A percentile compares a stretch with the other conserved stretches of the same genome.
Conservation (phyloP, 2,329 filamentous ascomycete species). For the Claviceps fusiformis region DNA sequence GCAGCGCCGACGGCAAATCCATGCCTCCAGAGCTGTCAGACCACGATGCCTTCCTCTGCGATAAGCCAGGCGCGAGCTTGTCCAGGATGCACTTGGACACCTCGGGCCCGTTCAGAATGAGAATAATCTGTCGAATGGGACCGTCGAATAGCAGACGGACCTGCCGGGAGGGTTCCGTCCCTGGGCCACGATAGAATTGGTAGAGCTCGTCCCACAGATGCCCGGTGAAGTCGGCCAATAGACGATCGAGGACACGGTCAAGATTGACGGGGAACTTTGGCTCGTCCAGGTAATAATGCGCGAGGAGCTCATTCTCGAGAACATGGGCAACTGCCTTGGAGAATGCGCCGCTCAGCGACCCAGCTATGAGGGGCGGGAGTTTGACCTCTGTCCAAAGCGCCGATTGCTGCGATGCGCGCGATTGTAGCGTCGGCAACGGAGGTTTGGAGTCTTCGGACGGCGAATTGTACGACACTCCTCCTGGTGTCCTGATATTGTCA, state of each 20-base stretch:
- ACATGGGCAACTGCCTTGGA: conserved; percentile 18
- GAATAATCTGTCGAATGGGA: conserved; percentile 17
- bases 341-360: no score
- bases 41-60: conserved; percentile 10
- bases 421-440: no score
- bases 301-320: conserved; percentile 22
- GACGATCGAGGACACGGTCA: conserved; percentile 22
- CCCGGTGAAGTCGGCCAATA: conserved; percentile 19
- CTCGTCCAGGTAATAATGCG: conserved; percentile 23
- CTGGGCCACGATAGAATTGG: conserved; percentile 18
- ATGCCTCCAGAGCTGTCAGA: conserved; percentile 19
- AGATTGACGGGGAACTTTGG: conserved; percentile 20
- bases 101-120: no score
- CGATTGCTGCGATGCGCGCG: no score
- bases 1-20: conserved; percentile 20
- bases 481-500: conserved; percentile 13
- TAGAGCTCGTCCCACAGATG: conserved; percentile 24
- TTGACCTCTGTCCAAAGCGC: no score
- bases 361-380: no score
- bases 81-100: no score
- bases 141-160: conserved; percentile 22
- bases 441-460: no score
- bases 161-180: conserved; percentile 15
- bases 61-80: no score
- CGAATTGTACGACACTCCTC: conserved; percentile 4